Conservation (phyloP, 129 eudicot genomes). For the Sambucus nigra region DNA sequence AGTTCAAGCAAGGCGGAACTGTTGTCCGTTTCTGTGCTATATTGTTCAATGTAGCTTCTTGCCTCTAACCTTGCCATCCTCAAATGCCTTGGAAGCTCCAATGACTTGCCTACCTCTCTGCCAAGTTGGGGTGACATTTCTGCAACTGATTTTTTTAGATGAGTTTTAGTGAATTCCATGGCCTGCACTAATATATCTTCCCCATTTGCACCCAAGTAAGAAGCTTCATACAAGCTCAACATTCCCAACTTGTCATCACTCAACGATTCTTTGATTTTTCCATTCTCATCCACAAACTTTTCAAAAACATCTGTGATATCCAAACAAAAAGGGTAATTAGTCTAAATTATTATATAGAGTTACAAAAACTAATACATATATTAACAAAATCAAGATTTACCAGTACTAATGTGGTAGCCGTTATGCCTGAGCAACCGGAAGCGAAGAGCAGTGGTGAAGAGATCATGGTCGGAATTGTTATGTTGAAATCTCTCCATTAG, state of each 20-base stretch:
- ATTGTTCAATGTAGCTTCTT: constrained; percentile 18
- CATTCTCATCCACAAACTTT: background rate
- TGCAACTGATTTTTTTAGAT: constrained; percentile 13
- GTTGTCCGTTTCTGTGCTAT: constrained; percentile 5
- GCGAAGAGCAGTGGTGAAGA: background rate
- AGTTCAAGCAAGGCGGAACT: constrained; percentile 15
- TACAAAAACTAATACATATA: too few species aligned
- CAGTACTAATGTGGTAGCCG: background rate
- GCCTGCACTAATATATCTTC: constrained; percentile 20
- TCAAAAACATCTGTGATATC: background rate
- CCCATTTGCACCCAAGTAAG: constrained; percentile 19
- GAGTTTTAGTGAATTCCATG: constrained; percentile 14
- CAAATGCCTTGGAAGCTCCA: constrained; percentile 26
- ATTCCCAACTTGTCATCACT: constrained; percentile 6
- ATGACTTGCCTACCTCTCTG: constrained; percentile 6
- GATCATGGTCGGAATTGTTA: background rate
- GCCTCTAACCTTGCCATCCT: constrained; percentile 29
- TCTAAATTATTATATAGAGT: too few species aligned
- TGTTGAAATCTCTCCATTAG: background rate
- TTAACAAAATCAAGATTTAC: background rate
- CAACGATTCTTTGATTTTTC: constrained; percentile 4
- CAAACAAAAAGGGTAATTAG: background rate
- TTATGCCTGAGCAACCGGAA: constrained; percentile 3
- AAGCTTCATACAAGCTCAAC: constrained; percentile 34
- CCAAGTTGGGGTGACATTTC: constrained; percentile 3